Conservation (phyloP, 768 basidiomycete genomes). For the Collybia mongolica region DNA sequence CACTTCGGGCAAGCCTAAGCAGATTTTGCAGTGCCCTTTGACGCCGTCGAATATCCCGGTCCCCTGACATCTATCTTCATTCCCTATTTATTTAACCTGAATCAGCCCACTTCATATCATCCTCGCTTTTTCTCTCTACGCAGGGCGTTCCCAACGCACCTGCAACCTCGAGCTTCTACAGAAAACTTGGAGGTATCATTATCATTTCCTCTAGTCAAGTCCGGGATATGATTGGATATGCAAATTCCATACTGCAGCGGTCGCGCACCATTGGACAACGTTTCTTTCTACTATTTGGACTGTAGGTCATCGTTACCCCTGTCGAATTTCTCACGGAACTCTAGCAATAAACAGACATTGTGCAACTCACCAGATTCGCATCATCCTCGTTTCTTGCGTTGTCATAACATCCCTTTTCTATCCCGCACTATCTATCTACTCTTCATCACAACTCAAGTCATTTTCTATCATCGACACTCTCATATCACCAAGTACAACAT, state of each 20-base stretch:
- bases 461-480: slow-evolving; percentile 67
- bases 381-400: slow-evolving; percentile 83
- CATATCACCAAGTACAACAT: slow-evolving; percentile 48
- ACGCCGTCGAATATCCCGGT: background rate
- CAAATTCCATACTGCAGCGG: slow-evolving; percentile 28
- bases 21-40: too few relatives aligned
- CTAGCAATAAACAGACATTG: slow-evolving; percentile 60
- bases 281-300: slow-evolving; percentile 73
- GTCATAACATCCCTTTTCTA: slow-evolving; percentile 90
- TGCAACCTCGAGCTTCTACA: too few relatives aligned
- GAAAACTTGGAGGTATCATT: background rate
- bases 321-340: slow-evolving; percentile 10
- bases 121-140: too few relatives aligned
- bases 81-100: background rate
- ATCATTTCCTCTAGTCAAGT: too few relatives aligned
- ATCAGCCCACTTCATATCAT: too few relatives aligned
- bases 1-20: too few relatives aligned
- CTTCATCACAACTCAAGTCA: slow-evolving; percentile 67
- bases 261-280: slow-evolving; percentile 41
- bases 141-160: too few relatives aligned
- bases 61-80: background rate
- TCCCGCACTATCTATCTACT: slow-evolving; percentile 85
- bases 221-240: slow-evolving; percentile 19
- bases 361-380: slow-evolving; percentile 86
- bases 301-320: slow-evolving; percentile 49